phyloP scores from a whole-genome alignment of 768 basidiomycete genomes.

The Psilocybe cubensis region DNA sequence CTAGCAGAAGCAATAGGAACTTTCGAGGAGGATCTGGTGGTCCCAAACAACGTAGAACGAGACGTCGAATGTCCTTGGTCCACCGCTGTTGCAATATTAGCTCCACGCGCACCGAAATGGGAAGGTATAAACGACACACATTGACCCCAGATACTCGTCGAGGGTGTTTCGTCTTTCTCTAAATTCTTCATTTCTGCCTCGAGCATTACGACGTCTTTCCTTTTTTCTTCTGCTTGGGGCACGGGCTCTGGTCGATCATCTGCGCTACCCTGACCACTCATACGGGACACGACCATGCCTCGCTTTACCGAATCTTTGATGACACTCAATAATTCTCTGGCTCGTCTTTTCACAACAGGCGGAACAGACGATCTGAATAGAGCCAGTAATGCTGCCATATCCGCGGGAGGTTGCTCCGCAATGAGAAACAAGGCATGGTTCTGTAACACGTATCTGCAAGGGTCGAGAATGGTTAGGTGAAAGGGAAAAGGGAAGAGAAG shows the following conservation, averaged over 20 bases:
- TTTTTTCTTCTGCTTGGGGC: neutral
- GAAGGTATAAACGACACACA: constrained; percentile 20
- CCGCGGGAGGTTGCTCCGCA: constrained; percentile 70
- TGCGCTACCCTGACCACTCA: neutral
- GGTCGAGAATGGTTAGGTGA: neutral
- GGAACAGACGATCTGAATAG: constrained; percentile 59
- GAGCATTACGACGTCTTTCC: constrained; percentile 22
- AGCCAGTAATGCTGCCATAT: constrained; percentile 64
- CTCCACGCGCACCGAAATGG: constrained; percentile 4
- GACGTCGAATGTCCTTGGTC: constrained; percentile 12
- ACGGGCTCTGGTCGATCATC: constrained; percentile 9
- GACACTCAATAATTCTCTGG: constrained; percentile 66
- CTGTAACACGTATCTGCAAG: constrained; percentile 67
- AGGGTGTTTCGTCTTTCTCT: constrained; percentile 12
- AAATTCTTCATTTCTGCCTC: constrained; percentile 23
- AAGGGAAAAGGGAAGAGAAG: neutral
- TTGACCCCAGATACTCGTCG: constrained; percentile 31
- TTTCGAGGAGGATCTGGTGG: constrained; percentile 11
- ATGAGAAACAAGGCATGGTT: constrained; percentile 77
- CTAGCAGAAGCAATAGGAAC: constrained; percentile 7
- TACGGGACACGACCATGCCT: constrained; percentile 22
- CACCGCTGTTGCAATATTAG: constrained; percentile 7
- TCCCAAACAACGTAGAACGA: constrained; percentile 36
- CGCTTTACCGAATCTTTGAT: constrained; percentile 54
- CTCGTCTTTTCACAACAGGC: constrained; percentile 62